Evolutionary conservation across 495 filamentous ascomycete species (phyloP).

Genomic region (Penicillium soppii): DNA sequence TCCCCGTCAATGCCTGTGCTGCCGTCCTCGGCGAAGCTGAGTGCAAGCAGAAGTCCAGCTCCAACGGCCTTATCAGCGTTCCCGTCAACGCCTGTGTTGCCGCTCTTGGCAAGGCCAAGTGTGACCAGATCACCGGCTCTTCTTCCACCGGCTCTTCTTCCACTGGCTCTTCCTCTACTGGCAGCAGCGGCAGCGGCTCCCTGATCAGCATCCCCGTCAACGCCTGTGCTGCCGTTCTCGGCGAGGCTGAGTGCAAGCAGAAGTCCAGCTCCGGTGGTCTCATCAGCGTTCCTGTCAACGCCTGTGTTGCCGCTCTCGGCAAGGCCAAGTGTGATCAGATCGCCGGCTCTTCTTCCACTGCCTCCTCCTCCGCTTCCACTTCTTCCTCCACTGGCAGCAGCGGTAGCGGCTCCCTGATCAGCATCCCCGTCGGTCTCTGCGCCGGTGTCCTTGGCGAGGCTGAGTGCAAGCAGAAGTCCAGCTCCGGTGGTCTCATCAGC

Average conservation of each 20-base stretch:
- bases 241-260: conserved; percentile 8
- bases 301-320: conserved; percentile 26
- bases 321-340: conserved; percentile 31
- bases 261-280: conserved; percentile 7
- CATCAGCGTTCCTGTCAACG: conserved; percentile 30
- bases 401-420: conserved; percentile 1
- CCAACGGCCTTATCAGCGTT: conserved; percentile 24
- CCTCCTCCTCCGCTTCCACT: no score
- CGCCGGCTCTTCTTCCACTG: conserved; percentile 4
- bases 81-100: conserved; percentile 30
- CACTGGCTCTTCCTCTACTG: no score
- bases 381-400: no score
- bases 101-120: conserved; percentile 28
- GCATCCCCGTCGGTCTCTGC: conserved; percentile 11
- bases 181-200: background rate
- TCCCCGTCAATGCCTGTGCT: conserved; percentile 9
- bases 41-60: conserved; percentile 8
- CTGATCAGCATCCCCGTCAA: conserved; percentile 3
- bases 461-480: conserved; percentile 9
- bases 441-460: conserved; percentile 10
- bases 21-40: conserved; percentile 11
- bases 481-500: conserved; percentile 21
- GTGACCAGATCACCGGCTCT: conserved; percentile 6
- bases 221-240: conserved; percentile 3
- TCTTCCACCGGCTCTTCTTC: conserved; percentile 1